Conservation (phyloP, 2,329 filamentous ascomycete genomes). For the Sporothrix sp. region DNA sequence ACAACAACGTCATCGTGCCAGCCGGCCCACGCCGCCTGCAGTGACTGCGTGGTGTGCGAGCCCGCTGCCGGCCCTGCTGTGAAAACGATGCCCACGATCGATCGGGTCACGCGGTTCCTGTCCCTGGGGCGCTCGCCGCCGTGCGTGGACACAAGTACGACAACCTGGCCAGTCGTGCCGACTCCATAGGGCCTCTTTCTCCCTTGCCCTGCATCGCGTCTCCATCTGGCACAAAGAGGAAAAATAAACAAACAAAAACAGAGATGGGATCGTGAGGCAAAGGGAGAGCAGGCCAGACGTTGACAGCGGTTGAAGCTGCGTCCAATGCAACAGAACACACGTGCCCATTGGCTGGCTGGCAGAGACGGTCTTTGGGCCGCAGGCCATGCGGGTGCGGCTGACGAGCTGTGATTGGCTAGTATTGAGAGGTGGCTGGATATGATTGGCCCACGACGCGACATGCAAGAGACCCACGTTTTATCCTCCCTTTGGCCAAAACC, state of each 20-base stretch:
- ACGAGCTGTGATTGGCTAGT: constrained; percentile 1
- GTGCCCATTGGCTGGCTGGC: constrained; percentile 2
- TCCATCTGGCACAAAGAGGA: not conserved
- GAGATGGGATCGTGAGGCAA: not conserved
- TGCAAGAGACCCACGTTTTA: not conserved
- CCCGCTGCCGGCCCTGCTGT: not conserved
- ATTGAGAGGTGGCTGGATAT: not conserved
- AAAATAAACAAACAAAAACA: constrained; percentile 10
- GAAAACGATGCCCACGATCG: constrained; percentile 3
- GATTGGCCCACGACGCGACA: constrained; percentile 13
- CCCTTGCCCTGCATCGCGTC: constrained; percentile 2
- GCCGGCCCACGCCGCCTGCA: not conserved
- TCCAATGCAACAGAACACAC: not conserved
- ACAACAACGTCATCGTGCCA: not conserved
- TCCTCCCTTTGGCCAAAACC: not conserved
- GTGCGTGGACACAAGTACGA: not conserved
- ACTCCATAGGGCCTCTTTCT: not conserved
- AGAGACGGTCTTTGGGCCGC: not conserved
- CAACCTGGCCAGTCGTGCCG: not conserved
- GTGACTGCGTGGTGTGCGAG: not conserved
- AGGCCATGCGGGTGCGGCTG: not conserved
- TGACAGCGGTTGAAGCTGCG: not conserved
- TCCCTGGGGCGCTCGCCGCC: not conserved
- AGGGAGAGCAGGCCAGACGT: not conserved
- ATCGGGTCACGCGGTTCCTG: constrained; percentile 7